Conservation (phyloP, 495 filamentous ascomycete genomes). For the Hypomontagnella submonticulosa region DNA sequence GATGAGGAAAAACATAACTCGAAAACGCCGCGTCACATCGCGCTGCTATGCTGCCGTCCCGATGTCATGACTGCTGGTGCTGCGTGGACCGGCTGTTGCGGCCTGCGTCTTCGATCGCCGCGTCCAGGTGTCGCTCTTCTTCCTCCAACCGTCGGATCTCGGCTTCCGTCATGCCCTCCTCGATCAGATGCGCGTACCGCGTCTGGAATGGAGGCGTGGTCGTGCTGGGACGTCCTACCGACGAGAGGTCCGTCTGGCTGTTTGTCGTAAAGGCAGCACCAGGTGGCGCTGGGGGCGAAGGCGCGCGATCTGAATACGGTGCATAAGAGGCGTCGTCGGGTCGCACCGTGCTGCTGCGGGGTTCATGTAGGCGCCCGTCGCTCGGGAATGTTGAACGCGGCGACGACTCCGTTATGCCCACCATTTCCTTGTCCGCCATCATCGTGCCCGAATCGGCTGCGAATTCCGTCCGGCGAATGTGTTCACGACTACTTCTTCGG, state of each 20-base stretch:
- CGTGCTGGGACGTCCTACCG: conserved; percentile 14
- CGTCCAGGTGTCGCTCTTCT: conserved; percentile 61
- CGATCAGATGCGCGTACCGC: conserved; percentile 59
- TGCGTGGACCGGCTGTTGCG: conserved; percentile 29
- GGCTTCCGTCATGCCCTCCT: conserved; percentile 63
- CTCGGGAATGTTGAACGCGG: conserved; percentile 52
- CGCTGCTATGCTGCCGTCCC: not conserved
- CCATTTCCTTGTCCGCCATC: conserved; percentile 57
- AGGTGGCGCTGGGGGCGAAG: conserved; percentile 27
- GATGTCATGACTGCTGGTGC: conserved; percentile 1
- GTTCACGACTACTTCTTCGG: conserved; percentile 38
- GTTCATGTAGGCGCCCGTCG: conserved; percentile 14
- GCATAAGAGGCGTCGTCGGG: conserved; percentile 42
- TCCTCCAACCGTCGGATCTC: conserved; percentile 60
- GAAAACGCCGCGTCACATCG: not conserved
- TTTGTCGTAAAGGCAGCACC: conserved; percentile 12
- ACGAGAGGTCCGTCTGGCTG: conserved; percentile 20
- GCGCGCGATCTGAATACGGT: conserved; percentile 52
- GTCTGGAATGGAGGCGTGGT: conserved; percentile 39
- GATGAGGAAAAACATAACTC: not conserved
- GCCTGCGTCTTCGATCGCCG: conserved; percentile 57
- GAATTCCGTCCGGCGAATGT: conserved; percentile 24
- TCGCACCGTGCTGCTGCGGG: conserved; percentile 7
- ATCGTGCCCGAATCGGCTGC: conserved; percentile 43
- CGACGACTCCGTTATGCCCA: conserved; percentile 43